phyloP scores from a whole-genome alignment of 352 stramenopile genomes.

The Pythium vanterpoolii region DNA sequence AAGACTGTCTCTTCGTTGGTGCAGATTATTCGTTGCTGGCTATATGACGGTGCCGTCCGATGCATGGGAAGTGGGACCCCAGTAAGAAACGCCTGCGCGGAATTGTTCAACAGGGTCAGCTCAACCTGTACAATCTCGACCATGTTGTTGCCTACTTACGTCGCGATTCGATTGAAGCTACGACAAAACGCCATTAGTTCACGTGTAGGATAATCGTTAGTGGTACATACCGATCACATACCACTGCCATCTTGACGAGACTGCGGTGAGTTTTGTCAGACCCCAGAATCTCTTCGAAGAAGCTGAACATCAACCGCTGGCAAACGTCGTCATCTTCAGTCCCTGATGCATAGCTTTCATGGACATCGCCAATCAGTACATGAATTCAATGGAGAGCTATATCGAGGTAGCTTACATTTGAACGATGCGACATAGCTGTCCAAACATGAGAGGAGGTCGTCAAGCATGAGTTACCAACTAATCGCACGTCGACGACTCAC shows the following conservation, averaged over 20 bases:
- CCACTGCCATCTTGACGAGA: conserved; percentile 16
- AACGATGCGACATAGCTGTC: conserved; percentile 4
- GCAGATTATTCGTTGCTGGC: neutral
- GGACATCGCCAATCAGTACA: neutral
- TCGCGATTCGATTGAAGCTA: conserved; percentile 17
- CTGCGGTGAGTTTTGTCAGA: neutral
- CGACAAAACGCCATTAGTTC: neutral
- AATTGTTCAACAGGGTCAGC: neutral
- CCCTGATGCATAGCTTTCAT: conserved; percentile 22
- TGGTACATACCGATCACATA: neutral
- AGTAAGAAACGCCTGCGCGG: conserved; percentile 9
- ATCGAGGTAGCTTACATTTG: conserved; percentile 7
- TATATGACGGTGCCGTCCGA: neutral
- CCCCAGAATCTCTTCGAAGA: conserved; percentile 20
- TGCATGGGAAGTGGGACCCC: conserved; percentile 13
- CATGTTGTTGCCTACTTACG: too few species aligned
- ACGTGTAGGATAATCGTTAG: neutral
- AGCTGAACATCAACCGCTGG: conserved; percentile 19
- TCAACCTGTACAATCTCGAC: neutral
- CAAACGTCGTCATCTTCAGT: conserved; percentile 6
- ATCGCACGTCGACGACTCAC: neutral
- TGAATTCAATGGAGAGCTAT: neutral
- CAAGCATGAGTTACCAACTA: neutral
- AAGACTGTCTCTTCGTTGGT: conserved; percentile 5
- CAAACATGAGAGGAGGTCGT: neutral